Evolutionary conservation across 495 filamentous ascomycete species (phyloP), one percentile per base, ranked within the genome.

Genomic region (Tuber magnatum): DNA sequence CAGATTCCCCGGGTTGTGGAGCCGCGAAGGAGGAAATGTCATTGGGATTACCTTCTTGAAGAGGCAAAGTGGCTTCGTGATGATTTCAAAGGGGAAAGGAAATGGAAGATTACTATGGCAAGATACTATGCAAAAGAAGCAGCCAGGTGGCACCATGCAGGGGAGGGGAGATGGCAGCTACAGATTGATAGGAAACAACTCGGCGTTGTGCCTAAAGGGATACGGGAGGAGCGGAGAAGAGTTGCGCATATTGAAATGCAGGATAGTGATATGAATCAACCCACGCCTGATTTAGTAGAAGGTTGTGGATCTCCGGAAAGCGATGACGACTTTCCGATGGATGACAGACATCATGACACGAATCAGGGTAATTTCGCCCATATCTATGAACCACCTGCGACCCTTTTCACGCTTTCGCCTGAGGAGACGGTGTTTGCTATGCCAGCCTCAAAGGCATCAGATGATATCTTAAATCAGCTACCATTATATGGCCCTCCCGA

Each of bases 51-150:
- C 68, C 83, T 98, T 61, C 84, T 98, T 14, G 87, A 93, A 77
- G 93, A 99, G 84, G 92, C 94, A 88, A 97, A 93, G 83, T 97
- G 95, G 96, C 93, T 99, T 90, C 88, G 93, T 51, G 97, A 93
- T 3, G 95, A 99, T 85, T 98, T 98, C 80, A 87, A 91, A 43
- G 92, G 97, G 84, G 95, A 99, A 83, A 85, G 92, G 41, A 97
- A 96, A 82, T 97, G 93, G 93, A 97, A 97, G 83, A 89, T 90
- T 76, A 89, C 92, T 70, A 88, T 91, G 61, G 93, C 94, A 3
- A 90, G 80, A 32, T 71, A 76, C 24, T 38, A 78, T 44, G 81
- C 72, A 20, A 74, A 82, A 42, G 77, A 75, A 72, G 72, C 74
- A 56, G 79, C 70, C 20, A 76, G 82, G 10, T 82, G 81, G 81